A percentile compares a stretch with the other conserved stretches of the same genome.
Conservation (phyloP, 2,329 filamentous ascomycete species). For the Colletotrichum tanaceti region DNA sequence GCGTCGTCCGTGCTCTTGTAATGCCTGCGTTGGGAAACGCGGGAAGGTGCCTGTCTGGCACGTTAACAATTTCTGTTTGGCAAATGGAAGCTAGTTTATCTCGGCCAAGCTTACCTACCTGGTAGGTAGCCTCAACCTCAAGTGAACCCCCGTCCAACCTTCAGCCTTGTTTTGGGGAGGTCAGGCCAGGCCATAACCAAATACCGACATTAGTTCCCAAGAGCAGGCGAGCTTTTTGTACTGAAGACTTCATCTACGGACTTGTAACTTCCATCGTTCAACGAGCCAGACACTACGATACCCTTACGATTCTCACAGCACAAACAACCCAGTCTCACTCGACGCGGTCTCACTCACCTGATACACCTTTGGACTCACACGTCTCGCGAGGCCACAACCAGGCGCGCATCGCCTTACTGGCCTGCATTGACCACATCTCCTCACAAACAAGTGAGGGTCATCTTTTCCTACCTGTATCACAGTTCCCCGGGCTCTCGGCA, state of each 20-base stretch:
- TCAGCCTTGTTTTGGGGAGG: constrained; percentile 29
- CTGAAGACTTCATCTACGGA: neutral
- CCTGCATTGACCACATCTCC: neutral
- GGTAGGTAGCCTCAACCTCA: constrained; percentile 24
- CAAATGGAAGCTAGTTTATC: constrained; percentile 13
- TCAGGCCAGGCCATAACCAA: constrained; percentile 8
- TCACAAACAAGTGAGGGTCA: neutral
- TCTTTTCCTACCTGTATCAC: neutral
- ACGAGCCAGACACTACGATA: constrained; percentile 11
- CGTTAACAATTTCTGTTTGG: constrained; percentile 38
- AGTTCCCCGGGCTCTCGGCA: neutral
- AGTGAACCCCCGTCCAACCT: constrained; percentile 3
- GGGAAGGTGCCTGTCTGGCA: constrained; percentile 19
- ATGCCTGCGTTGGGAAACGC: constrained; percentile 11
- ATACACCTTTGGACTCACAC: constrained; percentile 17
- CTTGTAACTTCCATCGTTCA: neutral
- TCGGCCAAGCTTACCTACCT: neutral
- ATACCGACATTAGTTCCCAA: constrained; percentile 22
- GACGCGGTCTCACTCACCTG: constrained; percentile 15
- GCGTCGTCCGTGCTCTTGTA: constrained; percentile 28
- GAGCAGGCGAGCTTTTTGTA: neutral
- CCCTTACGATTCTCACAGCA: neutral
- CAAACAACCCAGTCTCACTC: constrained; percentile 3
- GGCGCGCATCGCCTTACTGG: constrained; percentile 23
- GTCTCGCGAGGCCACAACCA: constrained; percentile 1